phyloP scores from a whole-genome alignment of 108 stramenopile genomes.

The Discostella stelligeroides region DNA sequence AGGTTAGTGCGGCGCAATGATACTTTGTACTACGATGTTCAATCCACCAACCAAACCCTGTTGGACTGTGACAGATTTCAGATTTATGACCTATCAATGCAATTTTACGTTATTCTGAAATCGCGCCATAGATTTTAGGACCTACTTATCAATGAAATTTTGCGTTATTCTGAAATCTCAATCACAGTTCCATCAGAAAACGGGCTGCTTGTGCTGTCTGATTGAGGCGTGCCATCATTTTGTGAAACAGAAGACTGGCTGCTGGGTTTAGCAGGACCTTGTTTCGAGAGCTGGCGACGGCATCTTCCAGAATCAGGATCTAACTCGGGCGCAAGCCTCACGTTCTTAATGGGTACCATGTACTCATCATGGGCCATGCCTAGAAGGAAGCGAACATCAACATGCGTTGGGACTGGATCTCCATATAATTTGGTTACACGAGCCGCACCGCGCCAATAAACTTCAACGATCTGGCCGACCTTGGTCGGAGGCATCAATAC shows the following conservation, averaged over 20 bases:
- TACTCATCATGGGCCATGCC: slow-evolving; percentile 16
- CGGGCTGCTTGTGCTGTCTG: no score
- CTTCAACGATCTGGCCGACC: slow-evolving; percentile 11
- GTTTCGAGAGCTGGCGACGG: slow-evolving; percentile 7
- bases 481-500: slow-evolving; percentile 1
- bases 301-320: slow-evolving; percentile 33
- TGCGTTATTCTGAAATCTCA: no score
- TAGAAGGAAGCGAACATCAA: slow-evolving; percentile 39
- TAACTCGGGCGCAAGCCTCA: slow-evolving; percentile 37
- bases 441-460: slow-evolving; percentile 22
- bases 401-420: slow-evolving; percentile 23
- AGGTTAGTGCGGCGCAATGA: no score
- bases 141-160: no score
- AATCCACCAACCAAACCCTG: no score
- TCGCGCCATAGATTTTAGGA: no score
- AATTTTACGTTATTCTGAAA: no score
- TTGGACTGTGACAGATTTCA: no score
- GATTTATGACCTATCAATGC: no score
- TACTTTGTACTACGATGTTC: no score
- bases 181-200: no score
- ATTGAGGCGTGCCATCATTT: background rate
- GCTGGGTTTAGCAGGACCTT: background rate
- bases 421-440: slow-evolving; percentile 21
- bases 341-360: slow-evolving; percentile 34
- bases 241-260: background rate